These are phyloP conservation scores for Metschnikowia arizonensis DNA, from an alignment of 805 yeast genomes.

Conservation along the genomic window DNA sequence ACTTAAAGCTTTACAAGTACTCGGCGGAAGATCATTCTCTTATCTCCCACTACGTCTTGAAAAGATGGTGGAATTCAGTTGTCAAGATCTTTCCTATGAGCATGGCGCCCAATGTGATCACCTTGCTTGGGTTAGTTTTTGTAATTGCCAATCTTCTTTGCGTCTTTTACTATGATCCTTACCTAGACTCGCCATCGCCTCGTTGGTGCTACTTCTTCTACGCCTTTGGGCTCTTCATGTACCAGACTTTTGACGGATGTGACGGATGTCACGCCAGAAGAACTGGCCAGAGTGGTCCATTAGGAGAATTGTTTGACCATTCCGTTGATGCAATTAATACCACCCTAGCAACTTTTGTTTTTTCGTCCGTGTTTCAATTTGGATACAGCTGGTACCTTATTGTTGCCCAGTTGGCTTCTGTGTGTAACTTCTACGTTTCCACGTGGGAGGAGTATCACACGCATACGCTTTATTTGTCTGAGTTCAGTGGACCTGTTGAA, in stretches of 20 bases:
- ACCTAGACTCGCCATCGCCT: constrained; percentile 56
- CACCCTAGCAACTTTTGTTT: constrained; percentile 69
- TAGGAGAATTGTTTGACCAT: constrained; percentile 93
- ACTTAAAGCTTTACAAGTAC: constrained; percentile 58
- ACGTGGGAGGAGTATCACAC: constrained; percentile 98
- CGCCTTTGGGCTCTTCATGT: constrained; percentile 80
- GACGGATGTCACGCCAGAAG: constrained; percentile 95
- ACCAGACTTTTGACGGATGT: constrained; percentile 94
- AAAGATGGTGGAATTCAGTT: constrained; percentile 77
- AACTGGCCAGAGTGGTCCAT: constrained; percentile 91
- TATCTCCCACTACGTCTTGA: constrained; percentile 67
- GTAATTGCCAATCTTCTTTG: constrained; percentile 59
- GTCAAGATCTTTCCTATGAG: constrained; percentile 72
- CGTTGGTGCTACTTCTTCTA: constrained; percentile 72
- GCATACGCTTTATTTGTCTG: constrained; percentile 70
- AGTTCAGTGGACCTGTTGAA: constrained; percentile 91
- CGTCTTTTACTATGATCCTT: constrained; percentile 72
- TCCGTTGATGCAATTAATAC: constrained; percentile 75
- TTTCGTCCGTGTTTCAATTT: constrained; percentile 70
- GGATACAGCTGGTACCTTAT: constrained; percentile 64
- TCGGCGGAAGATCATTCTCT: constrained; percentile 79
- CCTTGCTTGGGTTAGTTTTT: constrained; percentile 73
- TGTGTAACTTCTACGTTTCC: constrained; percentile 78
- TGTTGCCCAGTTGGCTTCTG: constrained; percentile 65
- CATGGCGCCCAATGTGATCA: constrained; percentile 92